Evolutionary conservation across 2,329 filamentous ascomycete species (phyloP), one percentile per base, ranked within the genome.

Genomic region (Esteya vermicola): DNA sequence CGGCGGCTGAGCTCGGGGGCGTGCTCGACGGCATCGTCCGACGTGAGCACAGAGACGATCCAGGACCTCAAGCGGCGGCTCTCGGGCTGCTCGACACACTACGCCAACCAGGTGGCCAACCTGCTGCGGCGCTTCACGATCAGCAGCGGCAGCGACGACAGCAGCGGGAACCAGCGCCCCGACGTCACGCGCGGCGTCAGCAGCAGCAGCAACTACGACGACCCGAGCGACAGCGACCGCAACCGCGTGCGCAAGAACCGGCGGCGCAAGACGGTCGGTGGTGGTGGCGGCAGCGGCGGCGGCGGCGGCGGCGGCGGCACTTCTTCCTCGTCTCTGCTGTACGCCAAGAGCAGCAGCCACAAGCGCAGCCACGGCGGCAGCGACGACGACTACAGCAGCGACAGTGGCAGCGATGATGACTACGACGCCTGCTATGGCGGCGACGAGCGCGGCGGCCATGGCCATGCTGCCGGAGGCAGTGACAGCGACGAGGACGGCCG

Each of bases 21-120:
- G 0, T 47, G 43, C 25, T 45, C 49, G 4, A 44, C 44, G 9
- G 43, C 45, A 9, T 46, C 48, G 20, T 48, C 43, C 31, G 48
- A 48, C n/a, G 46, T 47, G 10, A 51, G 47, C 45, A 50, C 47
- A n/a, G 47, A 39, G 44, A 48, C 47, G 12, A 47, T 51, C 25
- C 46, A 49, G 12, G 55, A 55, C 9, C 52, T 64, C 13, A 57
- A 56, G 39, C 47, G 55, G 19, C 54, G 60, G 25, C 50, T 59
- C 7, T 60, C 58, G 9, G 54, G 52, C 21, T 51, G 52, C 39
- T 53, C 54, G 22, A 51, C 44, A 6, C 47, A 50, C 36, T 56
- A 48, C 36, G 52, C 47, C 32, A 49, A 47, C 21, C 52, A 53
- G 30, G 47, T 51, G 30, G 49, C 44, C 14, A 43, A 46, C 10